Conservation (phyloP, 331 rosid genomes). For the Acacia concinna region DNA sequence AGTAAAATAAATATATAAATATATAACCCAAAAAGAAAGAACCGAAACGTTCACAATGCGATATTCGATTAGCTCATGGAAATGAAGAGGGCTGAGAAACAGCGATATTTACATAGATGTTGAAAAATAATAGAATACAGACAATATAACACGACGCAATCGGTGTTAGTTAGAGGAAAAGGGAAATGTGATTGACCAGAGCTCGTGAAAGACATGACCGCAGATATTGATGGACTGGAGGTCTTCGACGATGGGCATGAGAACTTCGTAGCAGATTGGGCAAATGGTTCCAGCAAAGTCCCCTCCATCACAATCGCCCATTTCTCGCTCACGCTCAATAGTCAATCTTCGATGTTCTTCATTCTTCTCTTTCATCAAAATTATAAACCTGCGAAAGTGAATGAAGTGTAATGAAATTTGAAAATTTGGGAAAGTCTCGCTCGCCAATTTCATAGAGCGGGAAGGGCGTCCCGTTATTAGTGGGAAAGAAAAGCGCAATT, state of each 20-base stretch:
- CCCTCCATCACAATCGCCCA: conserved; percentile 40
- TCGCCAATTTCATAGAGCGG: conserved; percentile 31
- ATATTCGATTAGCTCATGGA: neutral
- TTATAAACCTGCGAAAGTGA: conserved; percentile 10
- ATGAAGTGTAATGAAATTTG: conserved; percentile 22
- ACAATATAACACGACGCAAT: neutral
- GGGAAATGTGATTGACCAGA: conserved; percentile 51
- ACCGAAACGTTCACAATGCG: neutral
- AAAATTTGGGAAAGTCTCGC: conserved; percentile 15
- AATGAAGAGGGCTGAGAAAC: neutral
- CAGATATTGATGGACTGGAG: conserved; percentile 79
- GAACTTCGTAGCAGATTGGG: conserved; percentile 90
- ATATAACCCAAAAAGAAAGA: neutral
- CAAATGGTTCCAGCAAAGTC: conserved; percentile 62
- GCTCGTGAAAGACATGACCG: conserved; percentile 97
- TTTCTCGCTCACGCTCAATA: conserved; percentile 10
- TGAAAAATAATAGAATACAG: neutral
- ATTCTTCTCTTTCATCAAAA: neutral
- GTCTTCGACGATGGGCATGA: conserved; percentile 75
- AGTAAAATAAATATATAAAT: neutral
- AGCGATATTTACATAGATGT: neutral
- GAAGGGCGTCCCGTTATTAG: neutral
- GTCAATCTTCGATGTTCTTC: neutral
- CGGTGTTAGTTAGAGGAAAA: neutral
- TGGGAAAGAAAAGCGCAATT: neutral